phyloP scores from a whole-genome alignment of 1,139 yeast genomes.

The Pichia kudriavzevii region DNA sequence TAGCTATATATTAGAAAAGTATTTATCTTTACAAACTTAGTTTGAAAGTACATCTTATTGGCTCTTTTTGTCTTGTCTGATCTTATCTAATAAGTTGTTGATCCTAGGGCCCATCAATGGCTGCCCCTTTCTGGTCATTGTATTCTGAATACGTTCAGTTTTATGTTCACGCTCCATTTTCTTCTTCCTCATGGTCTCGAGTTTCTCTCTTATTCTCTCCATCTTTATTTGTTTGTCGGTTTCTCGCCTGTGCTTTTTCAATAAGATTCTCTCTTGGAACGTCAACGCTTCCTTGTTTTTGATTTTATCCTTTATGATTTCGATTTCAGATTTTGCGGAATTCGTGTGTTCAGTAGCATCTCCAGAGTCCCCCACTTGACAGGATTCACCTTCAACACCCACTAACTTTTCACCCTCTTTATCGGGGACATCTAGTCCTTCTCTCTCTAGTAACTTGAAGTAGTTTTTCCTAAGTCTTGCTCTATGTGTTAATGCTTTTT shows the following conservation, averaged over 20 bases:
- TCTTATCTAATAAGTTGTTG: conserved; percentile 68
- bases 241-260: conserved; percentile 26
- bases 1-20: no score
- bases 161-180: conserved; percentile 20
- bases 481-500: conserved; percentile 67
- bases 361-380: conserved; percentile 1
- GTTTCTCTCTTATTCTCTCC: conserved; percentile 19
- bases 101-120: conserved; percentile 90
- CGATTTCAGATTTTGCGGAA: conserved; percentile 5
- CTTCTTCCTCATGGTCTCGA: conserved; percentile 21
- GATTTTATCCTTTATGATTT: conserved; percentile 16
- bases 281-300: conserved; percentile 18
- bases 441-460: conserved; percentile 70
- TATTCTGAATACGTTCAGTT: conserved; percentile 38
- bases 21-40: no score
- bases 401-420: conserved; percentile 2
- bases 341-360: not conserved
- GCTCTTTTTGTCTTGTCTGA: conserved; percentile 39
- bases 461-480: conserved; percentile 81
- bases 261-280: conserved; percentile 29
- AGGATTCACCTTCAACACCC: conserved; percentile 13
- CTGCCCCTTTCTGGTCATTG: conserved; percentile 70
- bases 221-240: conserved; percentile 25
- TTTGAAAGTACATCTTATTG: not conserved
- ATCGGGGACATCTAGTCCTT: conserved; percentile 46